Evolutionary conservation across 352 stramenopile species (phyloP), one percentile per base, ranked within the genome.

Genomic region (Globisporangium carolinianum): DNA sequence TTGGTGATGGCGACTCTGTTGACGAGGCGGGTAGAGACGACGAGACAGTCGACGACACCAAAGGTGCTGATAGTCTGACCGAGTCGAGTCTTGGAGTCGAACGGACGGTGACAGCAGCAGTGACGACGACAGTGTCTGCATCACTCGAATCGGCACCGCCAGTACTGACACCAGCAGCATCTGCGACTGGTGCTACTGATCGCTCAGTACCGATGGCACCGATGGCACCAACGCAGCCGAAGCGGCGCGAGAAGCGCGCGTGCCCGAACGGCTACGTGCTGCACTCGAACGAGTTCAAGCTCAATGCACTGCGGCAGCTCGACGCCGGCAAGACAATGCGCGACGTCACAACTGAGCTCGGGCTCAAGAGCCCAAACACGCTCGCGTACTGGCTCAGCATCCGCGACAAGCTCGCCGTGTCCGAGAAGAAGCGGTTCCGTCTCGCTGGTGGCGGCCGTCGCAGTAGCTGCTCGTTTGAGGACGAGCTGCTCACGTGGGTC

Each of bases 251-350:
- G 4, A 90, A 88, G 47, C 68, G 76, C 10, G 73, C 72, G 18
- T 80, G 61, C 4, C 65, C 75, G 6, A 69, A 76, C n/a, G 71
- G 79, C 5, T 87, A 89, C 61, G 76, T 82, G 53, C 65, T 86
- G 7, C 79, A 88, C 58, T 89, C 79, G 46, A 89, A 91, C 54
- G 81, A 89, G 57, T 89, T 89, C 58, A 91, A 91, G 60, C 58
- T 91, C 18, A 85, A 87, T 4, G 81, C 81, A 17, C 53, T 91
- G 6, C 79, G 74, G 54, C 73, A 75, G 62, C 50, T 91, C 39
- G 81, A 91, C 42, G 75, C 86, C 62, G 81, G 79, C 24, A 86
- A 85, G 53, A 88, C 65, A 14, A 65, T 83, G 35, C 65, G 68
- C 9, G 66, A 89, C 54, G 76, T 91, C 38, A 70, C 76, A 0